Evolutionary conservation across 306 rosid genomes (phyloP).

Genomic region (Abrus precatorius): DNA sequence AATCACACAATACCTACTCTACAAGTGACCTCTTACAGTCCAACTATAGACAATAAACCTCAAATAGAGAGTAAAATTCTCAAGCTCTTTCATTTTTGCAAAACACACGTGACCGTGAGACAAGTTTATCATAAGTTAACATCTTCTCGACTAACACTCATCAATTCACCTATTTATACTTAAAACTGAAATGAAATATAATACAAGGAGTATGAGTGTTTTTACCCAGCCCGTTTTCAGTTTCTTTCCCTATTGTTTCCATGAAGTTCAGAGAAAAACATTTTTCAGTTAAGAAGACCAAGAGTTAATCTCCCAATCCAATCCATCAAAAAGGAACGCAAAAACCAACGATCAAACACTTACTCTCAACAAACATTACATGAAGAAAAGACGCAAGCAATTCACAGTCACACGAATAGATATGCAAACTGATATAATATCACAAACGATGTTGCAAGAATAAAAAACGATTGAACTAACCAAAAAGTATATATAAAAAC

Average conservation of each 20-base stretch:
- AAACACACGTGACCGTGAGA: neutral
- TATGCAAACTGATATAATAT: slow-evolving; percentile 32
- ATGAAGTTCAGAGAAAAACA: no score
- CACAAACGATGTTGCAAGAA: slow-evolving; percentile 9
- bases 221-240: no score
- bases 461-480: neutral
- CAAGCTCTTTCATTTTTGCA: neutral
- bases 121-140: slow-evolving; percentile 17
- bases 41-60: neutral
- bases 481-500: neutral
- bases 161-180: neutral
- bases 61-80: neutral
- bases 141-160: neutral
- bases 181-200: no score
- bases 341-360: slow-evolving; percentile 20
- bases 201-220: no score
- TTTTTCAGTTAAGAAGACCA: no score
- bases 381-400: slow-evolving; percentile 9
- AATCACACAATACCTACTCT: neutral
- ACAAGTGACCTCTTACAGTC: neutral
- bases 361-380: neutral
- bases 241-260: no score
- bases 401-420: neutral
- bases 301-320: neutral
- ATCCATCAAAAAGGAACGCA: neutral